These are phyloP conservation scores for Plectranthus barbatus DNA, from an alignment of 257 asterid species.

Conservation along the genomic window DNA sequence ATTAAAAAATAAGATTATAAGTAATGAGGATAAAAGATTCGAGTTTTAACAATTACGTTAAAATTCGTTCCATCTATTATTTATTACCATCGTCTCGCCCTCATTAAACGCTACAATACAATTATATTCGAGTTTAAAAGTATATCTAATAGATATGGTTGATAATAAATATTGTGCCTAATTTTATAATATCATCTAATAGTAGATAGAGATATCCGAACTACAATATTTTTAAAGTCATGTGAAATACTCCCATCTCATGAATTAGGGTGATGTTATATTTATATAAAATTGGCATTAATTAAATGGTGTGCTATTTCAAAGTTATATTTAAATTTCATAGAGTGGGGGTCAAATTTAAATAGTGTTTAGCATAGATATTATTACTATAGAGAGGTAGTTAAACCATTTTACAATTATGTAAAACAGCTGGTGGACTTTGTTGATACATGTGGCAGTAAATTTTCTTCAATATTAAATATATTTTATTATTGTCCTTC, in stretches of 20 bases:
- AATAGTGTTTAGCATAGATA: slow-evolving; percentile 1
- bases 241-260: background rate
- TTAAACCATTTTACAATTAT: background rate
- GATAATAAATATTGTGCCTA: background rate
- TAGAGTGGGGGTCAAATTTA: background rate
- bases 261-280: background rate
- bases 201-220: background rate
- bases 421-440: background rate
- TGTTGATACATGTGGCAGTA: background rate
- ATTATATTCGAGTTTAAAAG: background rate
- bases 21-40: no score
- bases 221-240: background rate
- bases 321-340: no score
- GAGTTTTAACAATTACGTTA: no score
- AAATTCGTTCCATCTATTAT: no score
- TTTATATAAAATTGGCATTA: background rate
- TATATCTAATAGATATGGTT: background rate
- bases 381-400: background rate
- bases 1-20: no score
- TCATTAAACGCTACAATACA: background rate
- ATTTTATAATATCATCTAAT: background rate
- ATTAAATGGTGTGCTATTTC: no score
- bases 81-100: background rate
- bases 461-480: background rate
- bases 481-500: no score